Evolutionary conservation across 257 asterid genomes (phyloP).

Genomic region (Ophiorrhiza pumila): DNA sequence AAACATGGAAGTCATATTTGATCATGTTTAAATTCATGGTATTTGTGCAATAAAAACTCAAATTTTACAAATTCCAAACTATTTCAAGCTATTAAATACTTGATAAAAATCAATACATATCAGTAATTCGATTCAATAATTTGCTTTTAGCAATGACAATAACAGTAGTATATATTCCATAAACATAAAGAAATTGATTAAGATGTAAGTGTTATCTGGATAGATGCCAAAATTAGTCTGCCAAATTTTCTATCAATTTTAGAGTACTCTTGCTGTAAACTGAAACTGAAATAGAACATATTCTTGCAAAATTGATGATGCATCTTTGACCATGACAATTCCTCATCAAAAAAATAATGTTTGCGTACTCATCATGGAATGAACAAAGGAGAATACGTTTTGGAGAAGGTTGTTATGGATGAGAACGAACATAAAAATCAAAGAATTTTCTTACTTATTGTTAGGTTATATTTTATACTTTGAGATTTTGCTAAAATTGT

Average conservation of each 20-base stretch:
- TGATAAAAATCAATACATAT: background rate
- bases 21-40: background rate
- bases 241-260: background rate
- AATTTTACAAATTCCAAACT: background rate
- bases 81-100: background rate
- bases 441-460: background rate
- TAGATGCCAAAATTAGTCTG: background rate
- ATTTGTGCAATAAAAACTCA: background rate
- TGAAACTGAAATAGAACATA: background rate
- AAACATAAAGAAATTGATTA: background rate
- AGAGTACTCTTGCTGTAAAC: background rate
- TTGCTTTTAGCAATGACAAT: background rate
- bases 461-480: too few species aligned
- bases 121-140: background rate
- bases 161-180: background rate
- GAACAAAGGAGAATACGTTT: background rate
- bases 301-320: background rate
- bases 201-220: background rate
- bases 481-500: background rate
- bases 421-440: background rate
- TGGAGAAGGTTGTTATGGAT: background rate
- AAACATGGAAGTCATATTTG: background rate
- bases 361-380: background rate
- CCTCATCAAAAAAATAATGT: background rate
- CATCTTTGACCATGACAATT: background rate